Base-by-base conservation (phyloP, 768 basidiomycete genomes). In the Lentinula sp. region DNA sequence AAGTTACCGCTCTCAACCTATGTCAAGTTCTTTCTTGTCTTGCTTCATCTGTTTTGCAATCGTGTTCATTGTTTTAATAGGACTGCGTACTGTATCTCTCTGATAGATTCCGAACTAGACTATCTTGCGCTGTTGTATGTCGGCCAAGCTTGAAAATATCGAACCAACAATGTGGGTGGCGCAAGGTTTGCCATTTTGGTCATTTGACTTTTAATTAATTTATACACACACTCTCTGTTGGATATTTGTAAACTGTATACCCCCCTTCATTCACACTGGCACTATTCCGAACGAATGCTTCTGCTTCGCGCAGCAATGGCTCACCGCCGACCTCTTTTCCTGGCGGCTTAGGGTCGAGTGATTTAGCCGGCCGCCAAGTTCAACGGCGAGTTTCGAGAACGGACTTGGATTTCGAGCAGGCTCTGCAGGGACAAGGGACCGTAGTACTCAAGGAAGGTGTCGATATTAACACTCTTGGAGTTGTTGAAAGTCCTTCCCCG, bases 371-470 rank as follows among this genome's bases (percentile, higher is more conserved):
- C 18, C 73, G 69, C 54, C 67, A 68, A 36, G 63, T 80, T 37
- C 77, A 76, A 58, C 82, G 85, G 60, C 82, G 89, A 35, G 71
- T 80, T 49, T 92, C 91, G 46, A 83, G 90, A 43, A 84, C 85
- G 36, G 90, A 91, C 74, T 77, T 88, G 69, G 90, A 91, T 70
- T 94, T 94, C 66, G 91, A 93, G 74, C 84, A 86, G 67, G 91
- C 86, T 12, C 72, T 94, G 65, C 80, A 77, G 62, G 77, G 77
- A 10, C 84, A 84, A 45, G 86, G 83, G 23, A 94, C 92, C 2
- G 81, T 91, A 15, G 66, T 81, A 59, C 76, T 93, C 53, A 82
- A 79, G 63, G 90, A 93, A 71, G 85, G 89, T 41, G 68, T 86
- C 49, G 90, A 93, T 72, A 77, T 91, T 54, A 83, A 81, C 69